Conservation (phyloP, 345 rosid genomes). For the Odontarrhena argentea region DNA sequence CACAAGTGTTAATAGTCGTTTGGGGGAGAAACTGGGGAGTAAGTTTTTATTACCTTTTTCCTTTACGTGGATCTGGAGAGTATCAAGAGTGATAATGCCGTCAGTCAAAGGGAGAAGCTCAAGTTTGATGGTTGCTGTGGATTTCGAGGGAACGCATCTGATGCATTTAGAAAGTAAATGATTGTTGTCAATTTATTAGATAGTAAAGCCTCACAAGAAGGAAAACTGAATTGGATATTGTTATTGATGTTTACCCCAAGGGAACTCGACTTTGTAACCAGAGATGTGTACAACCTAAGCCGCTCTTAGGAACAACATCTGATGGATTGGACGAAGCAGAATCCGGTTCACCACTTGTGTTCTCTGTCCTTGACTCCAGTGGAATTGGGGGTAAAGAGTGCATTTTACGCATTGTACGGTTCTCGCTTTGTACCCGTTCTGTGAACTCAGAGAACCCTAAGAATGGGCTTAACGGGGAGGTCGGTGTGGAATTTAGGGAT, state of each 20-base stretch:
- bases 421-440: slow-evolving; percentile 53
- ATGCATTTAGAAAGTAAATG: slow-evolving; percentile 35
- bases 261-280: slow-evolving; percentile 99
- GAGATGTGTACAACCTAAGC: slow-evolving; percentile 78
- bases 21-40: slow-evolving; percentile 14
- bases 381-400: slow-evolving; percentile 42
- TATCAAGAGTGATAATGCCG: slow-evolving; percentile 88
- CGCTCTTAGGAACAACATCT: slow-evolving; percentile 68
- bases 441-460: slow-evolving; percentile 62
- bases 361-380: slow-evolving; percentile 44
- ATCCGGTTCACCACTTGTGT: slow-evolving; percentile 39
- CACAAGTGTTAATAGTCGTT: slow-evolving; percentile 9
- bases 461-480: slow-evolving; percentile 64
- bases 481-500: slow-evolving; percentile 77
- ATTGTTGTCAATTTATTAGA: slow-evolving; percentile 17
- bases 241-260: slow-evolving; percentile 60
- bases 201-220: slow-evolving; percentile 17
- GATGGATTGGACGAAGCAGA: slow-evolving; percentile 54
- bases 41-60: slow-evolving; percentile 72
- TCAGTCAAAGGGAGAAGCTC: slow-evolving; percentile 98
- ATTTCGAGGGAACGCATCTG: slow-evolving; percentile 92
- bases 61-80: slow-evolving; percentile 80
- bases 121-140: slow-evolving; percentile 83
- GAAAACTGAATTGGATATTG: slow-evolving; percentile 30
- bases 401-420: slow-evolving; percentile 39